Base-by-base conservation (phyloP, 228 moss, liverwort and hornwort genomes). In the Sphagnum magellanicum region DNA sequence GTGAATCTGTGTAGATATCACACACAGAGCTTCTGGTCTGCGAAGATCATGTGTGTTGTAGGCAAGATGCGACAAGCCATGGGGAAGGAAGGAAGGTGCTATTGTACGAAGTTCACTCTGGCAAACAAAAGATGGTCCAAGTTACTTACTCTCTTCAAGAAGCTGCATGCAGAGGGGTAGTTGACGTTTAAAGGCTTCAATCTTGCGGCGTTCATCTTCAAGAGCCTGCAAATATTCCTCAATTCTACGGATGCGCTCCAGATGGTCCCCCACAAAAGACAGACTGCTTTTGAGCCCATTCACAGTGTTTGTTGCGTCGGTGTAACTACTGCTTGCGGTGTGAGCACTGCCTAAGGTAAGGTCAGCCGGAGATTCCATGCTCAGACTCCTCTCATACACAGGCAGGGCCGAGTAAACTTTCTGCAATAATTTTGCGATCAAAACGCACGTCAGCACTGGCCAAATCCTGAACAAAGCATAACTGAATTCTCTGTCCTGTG, bases 151-250 rank as follows among this genome's bases (percentile, higher is more conserved):
- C 49, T 89, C 87, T 63, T 97, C 97, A 61, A 98, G 85, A 48
- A 98, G 90, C 76, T 90, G 81, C 79, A 98, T 93, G 81, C 97
- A 91, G 16, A 90, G 68, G 58, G 97, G 97, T 61, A 98, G 91
- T 79, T 98, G 93, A 12, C 97, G 88, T 71, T 93, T 98, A 74
- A 98, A 98, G 10, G 93, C 97, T 72, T 98, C 97, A 53, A 98
- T 85, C 81, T 98, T 98, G 53, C 79, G 84, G 58, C 93, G 86
- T 74, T 98, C 97, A 59, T 98, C 91, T 78, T 84, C 83, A 65
- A 96, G 53, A 8, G 74, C 73, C 58, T 80, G 81, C 62, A 96
- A 72, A 49, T 89, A 82, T 12, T 86, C 84, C 70, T 89, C 86
- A 66, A 88, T 76, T 57, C 81, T 76, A 47, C 72, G 87, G 59